Conservation (phyloP, 1,284 basidiomycete genomes). For the Ceratobasidium papillatum region DNA sequence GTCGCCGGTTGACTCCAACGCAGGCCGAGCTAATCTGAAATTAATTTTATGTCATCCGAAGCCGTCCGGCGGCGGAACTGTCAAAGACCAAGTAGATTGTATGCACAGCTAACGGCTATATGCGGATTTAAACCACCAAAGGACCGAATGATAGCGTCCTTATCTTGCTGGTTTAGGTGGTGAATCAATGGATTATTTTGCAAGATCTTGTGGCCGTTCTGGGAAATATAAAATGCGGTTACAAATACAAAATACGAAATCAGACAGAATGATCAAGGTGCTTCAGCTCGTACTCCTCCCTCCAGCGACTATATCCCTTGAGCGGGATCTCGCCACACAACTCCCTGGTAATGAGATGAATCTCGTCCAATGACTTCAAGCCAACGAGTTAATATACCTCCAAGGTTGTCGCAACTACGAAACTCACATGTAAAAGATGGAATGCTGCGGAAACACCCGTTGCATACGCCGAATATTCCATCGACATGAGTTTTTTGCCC, state of each 20-base stretch:
- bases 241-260: not conserved
- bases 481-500: constrained; percentile 50
- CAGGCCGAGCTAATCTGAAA: not conserved
- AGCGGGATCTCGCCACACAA: constrained; percentile 61
- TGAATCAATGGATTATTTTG: not conserved
- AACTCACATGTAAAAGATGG: constrained; percentile 57
- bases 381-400: not conserved
- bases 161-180: not conserved
- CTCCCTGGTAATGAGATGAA: constrained; percentile 55
- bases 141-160: not conserved
- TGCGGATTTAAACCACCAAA: not conserved
- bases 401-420: not conserved
- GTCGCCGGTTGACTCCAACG: not conserved
- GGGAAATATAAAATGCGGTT: not conserved
- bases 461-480: constrained; percentile 60
- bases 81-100: not conserved
- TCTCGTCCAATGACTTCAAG: constrained; percentile 57
- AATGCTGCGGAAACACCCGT: constrained; percentile 58
- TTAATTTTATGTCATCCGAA: constrained; percentile 12
- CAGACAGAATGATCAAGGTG: constrained; percentile 24
- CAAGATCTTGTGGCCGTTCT: not conserved
- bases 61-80: constrained; percentile 14
- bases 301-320: constrained; percentile 58
- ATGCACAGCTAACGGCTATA: not conserved
- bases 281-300: constrained; percentile 50